Evolutionary conservation across 2,329 filamentous ascomycete species (phyloP), one percentile per base, ranked within the genome.

Genomic region (Colletotrichum sp.): DNA sequence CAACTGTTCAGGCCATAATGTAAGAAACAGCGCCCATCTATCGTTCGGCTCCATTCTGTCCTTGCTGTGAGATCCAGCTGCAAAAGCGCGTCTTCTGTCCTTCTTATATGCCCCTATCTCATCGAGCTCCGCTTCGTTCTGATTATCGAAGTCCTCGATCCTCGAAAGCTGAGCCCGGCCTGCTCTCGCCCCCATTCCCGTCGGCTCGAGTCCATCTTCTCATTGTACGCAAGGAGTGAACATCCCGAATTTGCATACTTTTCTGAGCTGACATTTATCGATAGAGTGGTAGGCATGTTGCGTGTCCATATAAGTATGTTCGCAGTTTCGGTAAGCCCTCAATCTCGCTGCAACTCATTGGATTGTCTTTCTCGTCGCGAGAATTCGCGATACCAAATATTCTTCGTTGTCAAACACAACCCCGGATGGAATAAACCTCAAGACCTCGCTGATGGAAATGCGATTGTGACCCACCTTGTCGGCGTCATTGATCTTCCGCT

Each of bases 371-470:
- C 36, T 39, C 3, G 36, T 16, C 34, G 32, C 32, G 32, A 32
- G 5, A 16, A 39, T 39, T 39, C 15, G 7, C 15, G 15, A 39
- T 16, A 16, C 2, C 34, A 15, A 39, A 39, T 7, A 39, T 5
- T 39, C 34, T 16, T 39, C 7, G 15, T n/a, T 11, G 3, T 44
- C 39, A 44, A 11, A n/a, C 1, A 44, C 2, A 11, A 0, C 39
- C 5, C 39, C 39, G 1, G 0, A 6, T n/a, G 39, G 9, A 44
- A 12, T 44, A 3, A 6, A 0, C 39, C 19, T 1, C 39, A 44
- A 6, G 5, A 0, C 39, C 1, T 44, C 19, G 39, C 19, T 44
- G 19, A 12, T 4, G 39, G 0, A 0, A n/a, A 44, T 6, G 5
- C 0, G 3, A 49, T 4, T 4, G 39, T 3, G 7, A 49, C 3